Percentiles rank a stretch among this genome's conserved stretches.
Evolutionary conservation across 2,329 filamentous ascomycete species (phyloP).

Genomic region (Alternaria ethzedia): DNA sequence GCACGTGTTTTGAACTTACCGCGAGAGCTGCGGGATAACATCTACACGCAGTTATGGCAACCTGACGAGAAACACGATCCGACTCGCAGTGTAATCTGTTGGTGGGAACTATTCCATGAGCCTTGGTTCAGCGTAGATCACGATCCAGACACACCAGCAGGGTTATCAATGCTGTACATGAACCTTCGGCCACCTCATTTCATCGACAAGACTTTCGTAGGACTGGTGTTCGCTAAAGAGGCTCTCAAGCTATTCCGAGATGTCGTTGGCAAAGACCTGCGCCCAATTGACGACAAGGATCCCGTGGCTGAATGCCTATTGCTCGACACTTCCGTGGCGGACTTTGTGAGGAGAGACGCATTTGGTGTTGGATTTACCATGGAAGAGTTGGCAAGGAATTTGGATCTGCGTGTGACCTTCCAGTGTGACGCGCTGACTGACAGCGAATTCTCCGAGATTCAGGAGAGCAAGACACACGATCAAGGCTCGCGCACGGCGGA

Average conservation of each 20-base stretch:
- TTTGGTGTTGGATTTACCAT: slow-evolving; percentile 9
- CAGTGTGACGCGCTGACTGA: slow-evolving; percentile 3
- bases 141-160: neutral
- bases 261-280: slow-evolving; percentile 7
- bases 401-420: slow-evolving; percentile 10
- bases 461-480: neutral
- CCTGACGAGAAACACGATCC: neutral
- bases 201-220: slow-evolving; percentile 10
- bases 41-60: slow-evolving; percentile 8
- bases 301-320: slow-evolving; percentile 2
- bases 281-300: neutral
- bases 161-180: neutral
- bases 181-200: slow-evolving; percentile 9
- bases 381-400: slow-evolving; percentile 6
- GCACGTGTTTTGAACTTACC: slow-evolving; percentile 3
- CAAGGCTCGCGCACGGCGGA: neutral
- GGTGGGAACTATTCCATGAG: slow-evolving; percentile 9
- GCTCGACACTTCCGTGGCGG: slow-evolving; percentile 1
- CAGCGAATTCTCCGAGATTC: neutral
- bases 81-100: slow-evolving; percentile 3
- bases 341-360: slow-evolving; percentile 8
- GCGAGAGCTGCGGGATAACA: slow-evolving; percentile 10
- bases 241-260: slow-evolving; percentile 3
- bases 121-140: slow-evolving; percentile 3
- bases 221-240: neutral